Conservation (phyloP, 2,329 filamentous ascomycete species). For the Pezizomycotina sp. region DNA sequence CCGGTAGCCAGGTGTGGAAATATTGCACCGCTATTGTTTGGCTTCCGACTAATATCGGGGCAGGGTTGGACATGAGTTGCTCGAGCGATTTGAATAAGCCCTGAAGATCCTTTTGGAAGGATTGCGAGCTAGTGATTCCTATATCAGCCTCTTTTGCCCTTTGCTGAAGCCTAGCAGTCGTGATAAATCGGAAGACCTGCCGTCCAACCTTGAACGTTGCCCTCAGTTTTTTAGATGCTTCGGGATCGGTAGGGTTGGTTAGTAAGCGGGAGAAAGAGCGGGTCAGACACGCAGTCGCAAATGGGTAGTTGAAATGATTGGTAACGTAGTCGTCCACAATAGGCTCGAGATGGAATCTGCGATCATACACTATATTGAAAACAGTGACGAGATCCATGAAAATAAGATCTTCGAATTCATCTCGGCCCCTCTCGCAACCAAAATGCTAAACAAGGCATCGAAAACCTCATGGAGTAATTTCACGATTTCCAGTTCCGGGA, state of each 20-base stretch:
- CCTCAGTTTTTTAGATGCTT: slow-evolving; percentile 67
- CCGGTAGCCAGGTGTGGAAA: slow-evolving; percentile 93
- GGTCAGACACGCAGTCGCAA: slow-evolving; percentile 74
- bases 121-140: slow-evolving; percentile 48
- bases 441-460: slow-evolving; percentile 74
- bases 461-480: slow-evolving; percentile 83
- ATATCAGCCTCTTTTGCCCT: slow-evolving; percentile 76
- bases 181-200: slow-evolving; percentile 87
- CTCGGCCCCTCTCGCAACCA: slow-evolving; percentile 80
- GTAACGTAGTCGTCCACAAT: slow-evolving; percentile 85
- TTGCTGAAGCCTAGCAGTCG: slow-evolving; percentile 72
- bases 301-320: slow-evolving; percentile 78
- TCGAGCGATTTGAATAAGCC: slow-evolving; percentile 83
- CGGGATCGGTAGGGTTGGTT: slow-evolving; percentile 63
- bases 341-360: slow-evolving; percentile 78
- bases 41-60: slow-evolving; percentile 74
- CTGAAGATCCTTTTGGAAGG: slow-evolving; percentile 66
- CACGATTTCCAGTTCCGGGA: slow-evolving; percentile 93
- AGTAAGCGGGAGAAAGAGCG: slow-evolving; percentile 73
- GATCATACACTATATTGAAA: slow-evolving; percentile 82
- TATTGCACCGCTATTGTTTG: slow-evolving; percentile 92
- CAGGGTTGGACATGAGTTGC: slow-evolving; percentile 70
- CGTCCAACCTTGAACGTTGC: slow-evolving; percentile 89
- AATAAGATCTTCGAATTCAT: slow-evolving; percentile 81
- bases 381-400: slow-evolving; percentile 83